These are phyloP conservation scores for Salvia miltiorrhiza DNA, from an alignment of 257 asterid species.

Conservation along the genomic window DNA sequence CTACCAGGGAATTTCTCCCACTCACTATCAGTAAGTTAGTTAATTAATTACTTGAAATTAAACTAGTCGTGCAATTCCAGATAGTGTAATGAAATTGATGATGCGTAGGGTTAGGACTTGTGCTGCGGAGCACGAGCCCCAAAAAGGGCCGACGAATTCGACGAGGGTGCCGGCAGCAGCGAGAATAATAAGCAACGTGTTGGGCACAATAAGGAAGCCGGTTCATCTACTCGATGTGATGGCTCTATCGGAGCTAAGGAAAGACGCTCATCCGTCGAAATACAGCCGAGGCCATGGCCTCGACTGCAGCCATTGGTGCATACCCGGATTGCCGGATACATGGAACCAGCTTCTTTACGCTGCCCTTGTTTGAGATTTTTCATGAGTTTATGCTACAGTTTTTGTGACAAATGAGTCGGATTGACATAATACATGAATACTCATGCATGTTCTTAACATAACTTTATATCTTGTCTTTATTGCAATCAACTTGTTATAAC, in stretches of 20 bases:
- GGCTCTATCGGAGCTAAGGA: constrained; percentile 38
- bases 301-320: constrained; percentile 63
- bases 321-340: constrained; percentile 59
- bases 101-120: too few species aligned
- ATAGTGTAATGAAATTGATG: too few species aligned
- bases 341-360: constrained; percentile 64
- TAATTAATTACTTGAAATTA: too few species aligned
- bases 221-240: constrained; percentile 51
- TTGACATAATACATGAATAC: too few species aligned
- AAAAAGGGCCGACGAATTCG: constrained; percentile 33
- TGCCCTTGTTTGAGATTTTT: constrained; percentile 25
- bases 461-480: too few species aligned
- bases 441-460: too few species aligned
- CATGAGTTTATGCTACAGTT: background rate
- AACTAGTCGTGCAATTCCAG: too few species aligned
- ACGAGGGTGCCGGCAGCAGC: constrained; percentile 27
- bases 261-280: constrained; percentile 56
- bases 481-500: too few species aligned
- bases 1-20: constrained; percentile 62
- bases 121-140: constrained; percentile 26
- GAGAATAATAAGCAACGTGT: constrained; percentile 28
- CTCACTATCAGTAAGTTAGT: constrained; percentile 44
- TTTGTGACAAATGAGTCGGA: too few species aligned
- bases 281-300: constrained; percentile 33
- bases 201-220: constrained; percentile 28